These are phyloP conservation scores for Saccharomycopsis capsularis DNA, from an alignment of 805 yeast species.

Conservation along the genomic window DNA sequence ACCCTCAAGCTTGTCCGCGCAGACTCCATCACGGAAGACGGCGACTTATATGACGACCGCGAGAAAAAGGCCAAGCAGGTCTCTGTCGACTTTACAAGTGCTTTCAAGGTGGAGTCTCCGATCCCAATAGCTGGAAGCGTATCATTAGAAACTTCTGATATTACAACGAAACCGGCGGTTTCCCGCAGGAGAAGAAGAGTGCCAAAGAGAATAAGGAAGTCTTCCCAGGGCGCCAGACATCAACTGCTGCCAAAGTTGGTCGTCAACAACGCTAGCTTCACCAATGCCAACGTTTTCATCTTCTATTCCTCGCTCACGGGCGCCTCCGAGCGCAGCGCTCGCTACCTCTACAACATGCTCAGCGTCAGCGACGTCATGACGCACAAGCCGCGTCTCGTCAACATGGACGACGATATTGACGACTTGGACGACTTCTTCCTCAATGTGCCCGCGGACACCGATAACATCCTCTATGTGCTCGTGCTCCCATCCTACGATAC, in stretches of 20 bases:
- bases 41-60: neutral
- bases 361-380: slow-evolving; percentile 25
- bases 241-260: slow-evolving; percentile 16
- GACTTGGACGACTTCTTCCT: slow-evolving; percentile 81
- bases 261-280: slow-evolving; percentile 10
- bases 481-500: slow-evolving; percentile 88
- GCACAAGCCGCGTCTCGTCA: slow-evolving; percentile 46
- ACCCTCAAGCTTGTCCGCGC: slow-evolving; percentile 16
- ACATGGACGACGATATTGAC: slow-evolving; percentile 72
- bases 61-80: slow-evolving; percentile 18
- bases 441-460: slow-evolving; percentile 42
- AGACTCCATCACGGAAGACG: slow-evolving; percentile 18
- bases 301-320: slow-evolving; percentile 88
- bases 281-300: slow-evolving; percentile 46
- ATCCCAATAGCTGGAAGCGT: neutral
- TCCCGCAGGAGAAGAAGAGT: slow-evolving; percentile 8
- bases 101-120: slow-evolving; percentile 26
- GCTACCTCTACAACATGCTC: slow-evolving; percentile 37
- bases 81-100: slow-evolving; percentile 36
- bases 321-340: slow-evolving; percentile 65
- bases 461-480: slow-evolving; percentile 54
- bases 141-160: neutral
- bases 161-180: neutral
- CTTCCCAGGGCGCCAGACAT: no score
- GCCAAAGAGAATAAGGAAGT: slow-evolving; percentile 13